Evolutionary conservation across 1,284 basidiomycete species (phyloP), one percentile per base, ranked within the genome.

Genomic region (Leccinum angustisporum): DNA sequence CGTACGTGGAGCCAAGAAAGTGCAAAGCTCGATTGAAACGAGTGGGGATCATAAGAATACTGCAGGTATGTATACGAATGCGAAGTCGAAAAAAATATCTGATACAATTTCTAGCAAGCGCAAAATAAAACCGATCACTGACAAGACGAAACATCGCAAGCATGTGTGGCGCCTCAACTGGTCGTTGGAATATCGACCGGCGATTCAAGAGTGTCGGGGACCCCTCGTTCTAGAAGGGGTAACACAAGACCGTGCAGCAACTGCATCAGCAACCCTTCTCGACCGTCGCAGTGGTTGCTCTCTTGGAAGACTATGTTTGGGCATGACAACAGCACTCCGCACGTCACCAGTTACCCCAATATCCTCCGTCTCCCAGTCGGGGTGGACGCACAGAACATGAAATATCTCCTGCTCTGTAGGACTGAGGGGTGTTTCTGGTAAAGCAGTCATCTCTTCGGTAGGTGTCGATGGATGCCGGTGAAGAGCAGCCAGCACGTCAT

Each of bases 361-460:
- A 64, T 70, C 75, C 21, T 81, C 80, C 64, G 71, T 69, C 50
- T 85, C 83, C 81, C 83, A 86, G 63, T 87, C 86, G 31, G 83
- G 78, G 60, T 80, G 80, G 33, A 81, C 76, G 66, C 86, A 90
- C 30, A 90, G 72, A 56, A 80, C 79, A 50, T 78, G 83, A 75
- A 90, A 90, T 57, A 90, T 84, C 70, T 87, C 85, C 69, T 87
- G 83, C 67, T 90, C 88, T 14, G 81, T 84, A n/a, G 85, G 84
- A 63, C 81, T 89, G 58, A 90, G 78, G 30, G 87, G 87, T 7
- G 74, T 73, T 57, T 83, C 83, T 38, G 66, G 57, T 14, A 36
- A 46, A 14, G 51, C 18, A 33, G 54, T 38, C 6, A 21, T 53
- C 14, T 63, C 66, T 50, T 70, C 61, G 8, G 55, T 56, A 56